phyloP scores from a whole-genome alignment of 106 monocot genomes.

The Gastrodia elata region DNA sequence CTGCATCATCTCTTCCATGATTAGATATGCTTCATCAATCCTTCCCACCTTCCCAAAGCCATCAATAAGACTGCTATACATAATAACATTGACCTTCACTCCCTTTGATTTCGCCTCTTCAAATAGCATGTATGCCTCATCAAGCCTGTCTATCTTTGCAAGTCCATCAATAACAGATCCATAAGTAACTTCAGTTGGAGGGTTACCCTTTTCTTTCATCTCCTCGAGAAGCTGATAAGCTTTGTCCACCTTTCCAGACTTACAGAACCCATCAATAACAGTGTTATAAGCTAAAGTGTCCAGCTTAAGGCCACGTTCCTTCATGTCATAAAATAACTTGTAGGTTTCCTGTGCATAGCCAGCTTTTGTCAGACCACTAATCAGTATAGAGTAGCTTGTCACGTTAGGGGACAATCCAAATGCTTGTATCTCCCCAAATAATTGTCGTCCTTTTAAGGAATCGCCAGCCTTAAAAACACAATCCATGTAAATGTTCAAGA shows the following conservation, averaged over 20 bases:
- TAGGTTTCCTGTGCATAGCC: conserved; percentile 69
- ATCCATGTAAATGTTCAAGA: conserved; percentile 96
- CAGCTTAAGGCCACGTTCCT: conserved; percentile 71
- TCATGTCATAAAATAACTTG: conserved; percentile 78
- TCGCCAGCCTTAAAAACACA: conserved; percentile 91
- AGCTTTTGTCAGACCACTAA: conserved; percentile 81
- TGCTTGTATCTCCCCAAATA: conserved; percentile 75
- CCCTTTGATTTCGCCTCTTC: conserved; percentile 96
- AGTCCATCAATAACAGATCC: conserved; percentile 88
- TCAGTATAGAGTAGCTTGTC: conserved; percentile 75
- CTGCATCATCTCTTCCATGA: conserved; percentile 98
- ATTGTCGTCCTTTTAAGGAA: conserved; percentile 43
- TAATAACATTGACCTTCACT: conserved; percentile 58
- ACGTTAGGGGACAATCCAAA: conserved; percentile 67
- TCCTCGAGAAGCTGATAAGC: conserved; percentile 96
- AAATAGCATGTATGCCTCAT: conserved; percentile 98
- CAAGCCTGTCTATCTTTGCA: conserved; percentile 86
- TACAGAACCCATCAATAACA: conserved; percentile 92
- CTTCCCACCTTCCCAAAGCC: conserved; percentile 96
- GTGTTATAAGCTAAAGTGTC: conserved; percentile 80
- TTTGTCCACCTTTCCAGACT: conserved; percentile 89
- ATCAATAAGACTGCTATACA: conserved; percentile 86
- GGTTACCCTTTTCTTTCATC: conserved; percentile 65
- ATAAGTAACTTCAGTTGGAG: conserved; percentile 85
- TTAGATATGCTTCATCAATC: conserved; percentile 97